phyloP scores from a whole-genome alignment of 805 yeast genomes.

The Pichia heedii region DNA sequence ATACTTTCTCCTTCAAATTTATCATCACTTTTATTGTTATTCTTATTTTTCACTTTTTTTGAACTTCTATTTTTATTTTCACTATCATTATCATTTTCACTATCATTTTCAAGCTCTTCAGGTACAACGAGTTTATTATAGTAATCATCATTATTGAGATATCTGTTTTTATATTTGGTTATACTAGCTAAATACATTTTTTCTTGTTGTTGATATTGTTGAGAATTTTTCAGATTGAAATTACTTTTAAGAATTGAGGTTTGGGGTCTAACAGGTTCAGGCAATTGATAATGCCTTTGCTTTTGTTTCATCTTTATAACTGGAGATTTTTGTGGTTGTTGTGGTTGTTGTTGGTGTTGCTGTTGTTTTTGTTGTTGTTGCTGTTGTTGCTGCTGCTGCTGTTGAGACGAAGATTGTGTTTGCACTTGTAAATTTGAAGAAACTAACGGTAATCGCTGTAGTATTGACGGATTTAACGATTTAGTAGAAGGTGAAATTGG shows the following conservation, averaged over 20 bases:
- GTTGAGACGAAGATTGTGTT: neutral
- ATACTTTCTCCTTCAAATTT: no score
- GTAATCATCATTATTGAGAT: slow-evolving; percentile 38
- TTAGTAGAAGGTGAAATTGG: neutral
- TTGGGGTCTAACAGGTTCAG: slow-evolving; percentile 19
- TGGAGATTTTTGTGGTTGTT: slow-evolving; percentile 5
- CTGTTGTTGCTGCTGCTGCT: neutral
- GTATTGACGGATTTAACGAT: neutral
- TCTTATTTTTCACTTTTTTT: no score
- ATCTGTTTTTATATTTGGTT: slow-evolving; percentile 24
- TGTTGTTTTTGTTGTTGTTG: neutral
- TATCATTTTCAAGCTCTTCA: slow-evolving; percentile 24
- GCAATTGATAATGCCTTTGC: slow-evolving; percentile 3
- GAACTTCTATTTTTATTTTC: no score
- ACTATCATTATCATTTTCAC: neutral
- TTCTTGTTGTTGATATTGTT: slow-evolving; percentile 45
- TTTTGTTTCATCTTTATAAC: slow-evolving; percentile 4
- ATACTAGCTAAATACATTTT: slow-evolving; percentile 41
- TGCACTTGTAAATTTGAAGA: no score
- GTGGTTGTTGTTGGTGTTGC: neutral
- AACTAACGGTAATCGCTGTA: neutral
- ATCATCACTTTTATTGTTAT: no score
- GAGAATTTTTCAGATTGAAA: slow-evolving; percentile 25
- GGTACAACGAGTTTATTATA: slow-evolving; percentile 39
- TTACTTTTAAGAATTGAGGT: slow-evolving; percentile 24